These are phyloP conservation scores for Termitomyces sp. DNA, from an alignment of 768 basidiomycete genomes.

Conservation along the genomic window DNA sequence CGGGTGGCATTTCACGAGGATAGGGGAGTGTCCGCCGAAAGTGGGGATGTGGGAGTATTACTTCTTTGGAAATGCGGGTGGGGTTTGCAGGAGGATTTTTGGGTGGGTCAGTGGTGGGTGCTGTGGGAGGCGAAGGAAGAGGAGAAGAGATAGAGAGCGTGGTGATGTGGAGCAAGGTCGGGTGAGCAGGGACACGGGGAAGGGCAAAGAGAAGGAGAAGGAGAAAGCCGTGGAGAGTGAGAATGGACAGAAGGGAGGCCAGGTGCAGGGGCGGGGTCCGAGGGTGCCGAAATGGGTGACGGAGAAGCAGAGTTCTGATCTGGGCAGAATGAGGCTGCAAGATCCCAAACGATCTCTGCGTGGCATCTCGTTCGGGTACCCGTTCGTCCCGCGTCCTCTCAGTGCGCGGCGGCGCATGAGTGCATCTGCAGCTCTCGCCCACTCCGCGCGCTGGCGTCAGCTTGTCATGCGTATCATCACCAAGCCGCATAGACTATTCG, in stretches of 20 bases:
- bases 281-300: constrained; percentile 37
- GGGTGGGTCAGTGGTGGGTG: constrained; percentile 14
- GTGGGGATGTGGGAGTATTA: constrained; percentile 43
- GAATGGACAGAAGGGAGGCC: constrained; percentile 9
- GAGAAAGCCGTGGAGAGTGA: not conserved
- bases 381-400: constrained; percentile 50
- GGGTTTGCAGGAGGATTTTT: constrained; percentile 2
- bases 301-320: constrained; percentile 37
- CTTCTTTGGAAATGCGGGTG: constrained; percentile 14
- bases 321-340: constrained; percentile 36
- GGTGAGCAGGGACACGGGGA: constrained; percentile 6
- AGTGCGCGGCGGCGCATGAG: constrained; percentile 21
- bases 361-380: constrained; percentile 51
- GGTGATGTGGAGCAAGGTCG: not conserved
- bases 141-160: not conserved
- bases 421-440: not conserved
- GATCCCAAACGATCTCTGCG: constrained; percentile 37
- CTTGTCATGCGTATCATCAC: constrained; percentile 26
- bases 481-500: constrained; percentile 38
- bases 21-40: constrained; percentile 39
- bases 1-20: constrained; percentile 59
- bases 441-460: constrained; percentile 15
- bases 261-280: constrained; percentile 12
- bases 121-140: constrained; percentile 20
- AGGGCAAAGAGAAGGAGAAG: not conserved